Evolutionary conservation across 192 early-diverging fungal species (phyloP).

Genomic region (Coemansia sp.): DNA sequence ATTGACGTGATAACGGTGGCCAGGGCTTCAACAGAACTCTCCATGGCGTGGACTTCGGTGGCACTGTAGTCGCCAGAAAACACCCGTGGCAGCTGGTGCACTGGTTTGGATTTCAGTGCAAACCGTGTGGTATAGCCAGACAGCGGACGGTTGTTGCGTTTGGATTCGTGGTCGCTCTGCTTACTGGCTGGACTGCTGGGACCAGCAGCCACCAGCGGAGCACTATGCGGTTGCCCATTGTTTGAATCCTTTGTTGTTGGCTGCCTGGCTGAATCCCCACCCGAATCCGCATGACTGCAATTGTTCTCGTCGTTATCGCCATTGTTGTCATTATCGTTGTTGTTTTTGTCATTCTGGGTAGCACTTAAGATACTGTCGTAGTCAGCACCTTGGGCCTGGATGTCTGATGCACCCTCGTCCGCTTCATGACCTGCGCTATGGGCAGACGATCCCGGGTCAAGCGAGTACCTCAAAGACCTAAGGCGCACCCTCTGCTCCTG

Average conservation of each 20-base stretch:
- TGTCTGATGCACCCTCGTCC: background rate
- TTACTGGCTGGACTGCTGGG: background rate
- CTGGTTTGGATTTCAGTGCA: slow-evolving; percentile 30
- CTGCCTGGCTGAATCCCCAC: background rate
- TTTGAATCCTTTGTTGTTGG: background rate
- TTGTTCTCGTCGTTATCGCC: background rate
- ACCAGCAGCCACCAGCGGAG: background rate
- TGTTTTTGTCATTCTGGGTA: background rate
- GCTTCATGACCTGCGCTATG: background rate
- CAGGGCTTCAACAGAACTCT: slow-evolving; percentile 33
- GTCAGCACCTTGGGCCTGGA: slow-evolving; percentile 3
- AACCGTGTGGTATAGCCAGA: slow-evolving; percentile 42
- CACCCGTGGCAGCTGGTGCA: slow-evolving; percentile 48
- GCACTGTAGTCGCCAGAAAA: slow-evolving; percentile 51
- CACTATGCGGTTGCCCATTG: background rate
- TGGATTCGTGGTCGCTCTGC: background rate
- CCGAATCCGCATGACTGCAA: background rate
- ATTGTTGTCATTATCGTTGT: background rate
- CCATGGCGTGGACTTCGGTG: slow-evolving; percentile 40
- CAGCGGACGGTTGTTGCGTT: slow-evolving; percentile 26
- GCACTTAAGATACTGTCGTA: slow-evolving; percentile 1
- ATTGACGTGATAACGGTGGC: slow-evolving; percentile 30
- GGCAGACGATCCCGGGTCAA: background rate
- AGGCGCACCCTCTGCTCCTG: slow-evolving; percentile 32
- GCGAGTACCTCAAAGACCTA: slow-evolving; percentile 19